phyloP scores from a whole-genome alignment of 176 grass and related monocot genomes.

The Urochloa ruziziensis region DNA sequence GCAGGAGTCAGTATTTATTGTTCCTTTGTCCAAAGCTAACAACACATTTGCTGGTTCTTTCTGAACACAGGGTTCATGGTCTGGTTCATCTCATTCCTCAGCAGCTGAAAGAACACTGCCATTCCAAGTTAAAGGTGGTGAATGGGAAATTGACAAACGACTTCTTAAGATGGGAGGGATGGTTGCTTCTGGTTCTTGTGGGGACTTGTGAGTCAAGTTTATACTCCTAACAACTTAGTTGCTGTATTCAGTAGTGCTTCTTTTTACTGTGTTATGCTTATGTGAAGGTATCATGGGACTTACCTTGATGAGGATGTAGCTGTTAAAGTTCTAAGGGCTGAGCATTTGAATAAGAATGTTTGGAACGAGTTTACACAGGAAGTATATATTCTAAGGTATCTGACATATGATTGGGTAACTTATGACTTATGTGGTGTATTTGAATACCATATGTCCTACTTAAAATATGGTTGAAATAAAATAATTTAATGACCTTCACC shows the following conservation, averaged over 20 bases:
- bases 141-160: conserved; percentile 93
- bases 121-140: conserved; percentile 80
- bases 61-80: conserved; percentile 85
- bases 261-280: conserved; percentile 25
- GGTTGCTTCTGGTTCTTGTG: conserved; percentile 94
- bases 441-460: conserved; percentile 1
- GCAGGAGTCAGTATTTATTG: not conserved
- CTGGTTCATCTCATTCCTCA: conserved; percentile 99
- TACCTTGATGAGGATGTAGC: conserved; percentile 94
- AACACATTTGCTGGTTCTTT: conserved; percentile 12
- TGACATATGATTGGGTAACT: conserved; percentile 17
- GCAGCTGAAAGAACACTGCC: conserved; percentile 76
- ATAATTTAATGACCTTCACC: conserved; percentile 22
- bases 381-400: conserved; percentile 97
- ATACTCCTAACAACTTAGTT: conserved; percentile 30
- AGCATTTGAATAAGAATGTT: conserved; percentile 89
- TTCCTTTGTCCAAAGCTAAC: conserved; percentile 21
- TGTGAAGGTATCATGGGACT: conserved; percentile 83
- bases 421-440: conserved; percentile 19
- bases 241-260: conserved; percentile 20
- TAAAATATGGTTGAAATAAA: not conserved
- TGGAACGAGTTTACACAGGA: conserved; percentile 89
- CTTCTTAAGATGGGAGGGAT: conserved; percentile 75
- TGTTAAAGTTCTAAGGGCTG: conserved; percentile 87
- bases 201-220: conserved; percentile 87